Conservation (phyloP, 352 stramenopile genomes). For the Proteromonas lacertae region DNA sequence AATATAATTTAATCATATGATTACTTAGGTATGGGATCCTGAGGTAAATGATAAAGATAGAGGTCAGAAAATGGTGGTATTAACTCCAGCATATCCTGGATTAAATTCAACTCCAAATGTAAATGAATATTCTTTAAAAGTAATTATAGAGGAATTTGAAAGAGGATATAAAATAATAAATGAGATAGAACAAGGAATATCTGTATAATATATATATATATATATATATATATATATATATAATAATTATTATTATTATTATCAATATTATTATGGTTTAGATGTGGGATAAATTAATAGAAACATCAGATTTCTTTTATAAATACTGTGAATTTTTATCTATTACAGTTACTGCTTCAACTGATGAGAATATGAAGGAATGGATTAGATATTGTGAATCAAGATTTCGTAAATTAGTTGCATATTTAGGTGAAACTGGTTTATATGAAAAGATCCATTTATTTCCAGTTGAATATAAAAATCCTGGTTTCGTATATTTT, state of each 20-base stretch:
- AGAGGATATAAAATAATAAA: background rate
- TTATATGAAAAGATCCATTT: too few relatives aligned
- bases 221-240: too few relatives aligned
- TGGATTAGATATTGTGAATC: too few relatives aligned
- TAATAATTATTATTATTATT: too few relatives aligned
- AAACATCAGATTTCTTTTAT: conserved; percentile 1
- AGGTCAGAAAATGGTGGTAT: conserved; percentile 84
- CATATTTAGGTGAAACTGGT: too few relatives aligned
- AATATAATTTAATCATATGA: conserved; percentile 4
- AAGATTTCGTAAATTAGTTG: too few relatives aligned
- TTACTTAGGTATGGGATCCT: conserved; percentile 29
- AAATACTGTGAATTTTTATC: background rate
- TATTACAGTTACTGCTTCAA: too few relatives aligned
- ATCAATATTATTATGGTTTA: background rate
- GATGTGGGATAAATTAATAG: conserved; percentile 4
- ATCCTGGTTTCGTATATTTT: too few relatives aligned
- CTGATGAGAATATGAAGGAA: too few relatives aligned
- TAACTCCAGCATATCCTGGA: conserved; percentile 80
- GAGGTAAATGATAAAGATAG: conserved; percentile 28
- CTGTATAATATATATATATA: background rate
- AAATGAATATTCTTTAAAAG: conserved; percentile 15
- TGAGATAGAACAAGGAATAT: background rate
- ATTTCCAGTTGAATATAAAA: too few relatives aligned
- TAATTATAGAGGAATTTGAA: background rate
- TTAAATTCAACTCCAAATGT: conserved; percentile 97